phyloP scores from a whole-genome alignment of 2,329 filamentous ascomycete species.

The Diplodia scrobiculata region DNA sequence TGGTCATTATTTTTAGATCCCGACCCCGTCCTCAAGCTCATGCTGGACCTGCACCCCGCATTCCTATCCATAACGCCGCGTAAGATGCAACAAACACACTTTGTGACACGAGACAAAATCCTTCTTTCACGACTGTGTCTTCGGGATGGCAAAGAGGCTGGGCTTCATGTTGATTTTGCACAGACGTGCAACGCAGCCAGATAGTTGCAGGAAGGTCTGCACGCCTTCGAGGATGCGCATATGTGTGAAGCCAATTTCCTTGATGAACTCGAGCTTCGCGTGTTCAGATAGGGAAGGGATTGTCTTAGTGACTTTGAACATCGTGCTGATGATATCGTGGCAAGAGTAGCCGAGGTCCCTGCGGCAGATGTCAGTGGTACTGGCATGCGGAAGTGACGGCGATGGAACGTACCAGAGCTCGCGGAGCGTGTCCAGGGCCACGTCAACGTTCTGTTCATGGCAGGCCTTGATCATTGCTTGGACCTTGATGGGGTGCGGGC shows the following conservation, averaged over 20 bases:
- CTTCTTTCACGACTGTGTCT: neutral
- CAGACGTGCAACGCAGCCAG: constrained; percentile 85
- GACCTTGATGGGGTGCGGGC: constrained; percentile 95
- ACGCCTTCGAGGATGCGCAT: constrained; percentile 99
- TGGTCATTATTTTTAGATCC: constrained; percentile 15
- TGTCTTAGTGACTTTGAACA: constrained; percentile 98
- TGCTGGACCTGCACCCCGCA: neutral
- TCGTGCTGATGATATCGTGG: constrained; percentile 97
- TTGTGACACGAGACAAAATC: constrained; percentile 3
- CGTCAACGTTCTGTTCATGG: constrained; percentile 87
- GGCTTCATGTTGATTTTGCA: constrained; percentile 98
- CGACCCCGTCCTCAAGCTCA: neutral
- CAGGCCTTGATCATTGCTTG: constrained; percentile 98
- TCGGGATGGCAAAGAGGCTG: constrained; percentile 65
- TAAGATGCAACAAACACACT: constrained; percentile 20
- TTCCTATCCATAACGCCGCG: constrained; percentile 20
- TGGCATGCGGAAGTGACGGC: neutral
- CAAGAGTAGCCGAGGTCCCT: constrained; percentile 87
- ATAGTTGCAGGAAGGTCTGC: constrained; percentile 89
- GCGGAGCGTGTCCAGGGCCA: constrained; percentile 79
- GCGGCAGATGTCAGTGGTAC: constrained; percentile 38
- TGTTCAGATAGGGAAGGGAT: constrained; percentile 91
- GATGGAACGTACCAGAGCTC: constrained; percentile 75
- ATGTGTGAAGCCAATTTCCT: constrained; percentile 97
- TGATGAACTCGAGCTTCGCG: constrained; percentile 94